A percentile compares a stretch with the other conserved stretches of the same genome.
These are phyloP conservation scores for Aristolochia contorta DNA, from an alignment of 164 flowering plant genomes.

Conservation along the genomic window DNA sequence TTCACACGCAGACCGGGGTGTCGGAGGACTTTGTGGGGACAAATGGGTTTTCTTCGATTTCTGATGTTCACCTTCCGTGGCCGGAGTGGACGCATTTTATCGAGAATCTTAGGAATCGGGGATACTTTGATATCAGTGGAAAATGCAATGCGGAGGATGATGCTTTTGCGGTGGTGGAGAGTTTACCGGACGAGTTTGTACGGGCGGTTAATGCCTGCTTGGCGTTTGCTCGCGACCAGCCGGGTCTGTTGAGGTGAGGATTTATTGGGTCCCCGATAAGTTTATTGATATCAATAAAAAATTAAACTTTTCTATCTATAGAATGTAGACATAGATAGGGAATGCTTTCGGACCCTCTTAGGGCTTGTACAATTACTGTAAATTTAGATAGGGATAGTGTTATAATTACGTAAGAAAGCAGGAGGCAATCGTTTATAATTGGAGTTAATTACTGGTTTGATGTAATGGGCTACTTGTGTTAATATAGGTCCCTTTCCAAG, in stretches of 20 bases:
- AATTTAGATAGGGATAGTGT: not conserved
- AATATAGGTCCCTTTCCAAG: slow-evolving; percentile 46
- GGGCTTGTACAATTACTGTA: not conserved
- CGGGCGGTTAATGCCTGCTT: slow-evolving; percentile 36
- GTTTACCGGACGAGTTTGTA: slow-evolving; percentile 37
- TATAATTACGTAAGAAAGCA: not conserved
- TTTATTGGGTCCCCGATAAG: not conserved
- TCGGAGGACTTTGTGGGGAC: slow-evolving; percentile 16
- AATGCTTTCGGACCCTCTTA: not conserved
- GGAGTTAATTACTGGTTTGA: not conserved
- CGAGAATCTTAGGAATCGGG: slow-evolving; percentile 12
- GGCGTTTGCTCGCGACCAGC: slow-evolving; percentile 40
- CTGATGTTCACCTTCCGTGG: slow-evolving; percentile 28
- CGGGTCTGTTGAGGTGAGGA: slow-evolving; percentile 41
- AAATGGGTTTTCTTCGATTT: slow-evolving; percentile 1
- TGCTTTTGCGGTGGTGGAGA: slow-evolving; percentile 16
- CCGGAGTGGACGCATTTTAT: slow-evolving; percentile 49
- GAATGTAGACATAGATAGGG: too few relatives aligned
- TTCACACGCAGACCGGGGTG: slow-evolving; percentile 19
- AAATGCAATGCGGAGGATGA: slow-evolving; percentile 2
- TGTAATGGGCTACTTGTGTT: not conserved
- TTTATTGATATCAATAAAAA: too few relatives aligned
- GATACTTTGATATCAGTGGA: slow-evolving; percentile 15
- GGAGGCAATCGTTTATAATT: not conserved
- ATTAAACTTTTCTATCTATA: too few relatives aligned